Evolutionary conservation across 306 rosid species (phyloP).

Genomic region (Prunus fruticosa): DNA sequence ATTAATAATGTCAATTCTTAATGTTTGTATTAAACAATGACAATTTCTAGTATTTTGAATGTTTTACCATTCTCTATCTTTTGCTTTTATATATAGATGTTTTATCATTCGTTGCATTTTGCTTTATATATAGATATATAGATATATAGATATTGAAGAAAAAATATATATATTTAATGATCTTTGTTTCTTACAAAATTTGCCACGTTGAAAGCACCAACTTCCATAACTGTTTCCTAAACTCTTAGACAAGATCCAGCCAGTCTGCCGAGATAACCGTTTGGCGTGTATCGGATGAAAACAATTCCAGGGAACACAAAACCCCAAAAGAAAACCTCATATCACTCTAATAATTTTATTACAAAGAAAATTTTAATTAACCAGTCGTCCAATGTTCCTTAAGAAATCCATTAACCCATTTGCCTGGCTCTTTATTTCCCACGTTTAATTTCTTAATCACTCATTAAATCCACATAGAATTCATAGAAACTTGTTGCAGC

Average conservation of each 20-base stretch:
- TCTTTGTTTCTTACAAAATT: neutral
- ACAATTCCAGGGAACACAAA: neutral
- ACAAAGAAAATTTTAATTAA: neutral
- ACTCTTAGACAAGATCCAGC: conserved; percentile 37
- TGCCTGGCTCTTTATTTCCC: neutral
- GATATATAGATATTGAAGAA: too few relatives aligned
- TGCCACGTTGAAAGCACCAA: conserved; percentile 5
- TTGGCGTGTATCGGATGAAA: conserved; percentile 24
- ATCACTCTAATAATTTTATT: neutral
- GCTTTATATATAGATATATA: too few relatives aligned
- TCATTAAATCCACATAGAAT: neutral
- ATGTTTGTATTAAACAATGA: too few relatives aligned
- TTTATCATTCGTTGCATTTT: too few relatives aligned
- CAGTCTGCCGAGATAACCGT: conserved; percentile 22
- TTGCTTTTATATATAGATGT: too few relatives aligned
- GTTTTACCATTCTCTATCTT: too few relatives aligned
- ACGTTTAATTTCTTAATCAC: neutral
- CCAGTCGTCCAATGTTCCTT: neutral
- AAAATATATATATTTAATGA: neutral
- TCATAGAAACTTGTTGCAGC: neutral
- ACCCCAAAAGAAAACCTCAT: neutral
- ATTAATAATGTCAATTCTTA: too few relatives aligned
- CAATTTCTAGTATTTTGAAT: too few relatives aligned
- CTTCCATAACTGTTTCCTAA: conserved; percentile 25
- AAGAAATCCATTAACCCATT: neutral